These are phyloP conservation scores for Cryphonectria radicalis DNA, from an alignment of 2,329 filamentous ascomycete species.

Conservation along the genomic window DNA sequence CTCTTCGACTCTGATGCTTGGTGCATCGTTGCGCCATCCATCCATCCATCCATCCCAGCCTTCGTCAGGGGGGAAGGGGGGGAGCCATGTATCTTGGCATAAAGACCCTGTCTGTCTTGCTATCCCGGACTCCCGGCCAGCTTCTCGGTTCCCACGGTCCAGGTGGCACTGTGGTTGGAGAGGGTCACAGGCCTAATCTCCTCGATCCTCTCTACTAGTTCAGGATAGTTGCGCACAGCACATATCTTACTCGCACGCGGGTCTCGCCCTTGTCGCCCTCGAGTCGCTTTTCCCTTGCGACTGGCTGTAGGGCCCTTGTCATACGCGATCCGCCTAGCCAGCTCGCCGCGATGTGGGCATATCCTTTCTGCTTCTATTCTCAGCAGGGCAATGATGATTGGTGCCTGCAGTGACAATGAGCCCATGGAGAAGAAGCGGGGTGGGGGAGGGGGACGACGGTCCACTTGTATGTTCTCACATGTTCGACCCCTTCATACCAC, in stretches of 20 bases:
- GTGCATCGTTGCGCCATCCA: conserved; percentile 18
- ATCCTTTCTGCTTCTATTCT: background rate
- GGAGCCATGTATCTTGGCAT: conserved; percentile 22
- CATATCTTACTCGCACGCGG: conserved; percentile 4
- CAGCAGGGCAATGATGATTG: background rate
- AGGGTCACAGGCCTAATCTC: conserved; percentile 26
- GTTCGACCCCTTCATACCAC: background rate
- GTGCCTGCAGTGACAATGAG: background rate
- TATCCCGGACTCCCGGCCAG: conserved; percentile 22
- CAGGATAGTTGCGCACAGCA: conserved; percentile 11
- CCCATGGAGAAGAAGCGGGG: background rate
- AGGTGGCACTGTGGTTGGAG: conserved; percentile 10
- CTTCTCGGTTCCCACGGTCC: conserved; percentile 22
- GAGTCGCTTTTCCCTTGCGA: background rate
- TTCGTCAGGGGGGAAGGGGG: conserved; percentile 13
- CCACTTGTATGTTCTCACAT: background rate
- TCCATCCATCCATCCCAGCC: conserved; percentile 1
- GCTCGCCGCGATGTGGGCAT: conserved; percentile 1
- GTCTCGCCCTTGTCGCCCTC: conserved; percentile 7
- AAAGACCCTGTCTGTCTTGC: conserved; percentile 17
- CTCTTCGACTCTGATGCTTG: conserved; percentile 13
- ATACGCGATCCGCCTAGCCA: background rate
- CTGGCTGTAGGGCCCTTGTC: background rate
- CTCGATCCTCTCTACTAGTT: conserved; percentile 6
- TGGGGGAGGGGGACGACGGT: background rate